Percentiles rank a stretch among this genome's conserved stretches.
Conservation (phyloP, 2,329 filamentous ascomycete genomes). For the Epichloe gansuensis region DNA sequence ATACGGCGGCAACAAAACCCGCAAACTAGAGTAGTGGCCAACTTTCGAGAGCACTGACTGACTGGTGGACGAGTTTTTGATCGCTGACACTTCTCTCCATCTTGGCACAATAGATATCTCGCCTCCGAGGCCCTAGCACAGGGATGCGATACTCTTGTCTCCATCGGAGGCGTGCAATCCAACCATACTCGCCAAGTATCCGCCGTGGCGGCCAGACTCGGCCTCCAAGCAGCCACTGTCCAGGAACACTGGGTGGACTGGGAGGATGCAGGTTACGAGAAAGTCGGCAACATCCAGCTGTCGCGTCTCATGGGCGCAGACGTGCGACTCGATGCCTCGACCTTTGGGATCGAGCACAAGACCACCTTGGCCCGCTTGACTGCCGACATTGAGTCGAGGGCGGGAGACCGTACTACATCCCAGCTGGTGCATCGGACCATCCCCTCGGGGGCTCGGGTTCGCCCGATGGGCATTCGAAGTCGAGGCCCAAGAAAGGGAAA, state of each 20-base stretch:
- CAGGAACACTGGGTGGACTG: conserved; percentile 61
- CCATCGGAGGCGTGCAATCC: conserved; percentile 55
- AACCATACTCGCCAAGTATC: conserved; percentile 60
- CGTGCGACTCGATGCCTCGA: conserved; percentile 44
- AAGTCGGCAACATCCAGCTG: conserved; percentile 61
- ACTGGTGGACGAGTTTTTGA: too few relatives aligned
- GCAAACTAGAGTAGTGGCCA: conserved; percentile 46
- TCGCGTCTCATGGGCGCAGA: conserved; percentile 56
- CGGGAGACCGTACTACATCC: conserved; percentile 58
- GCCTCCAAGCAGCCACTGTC: conserved; percentile 38
- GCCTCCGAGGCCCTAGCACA: conserved; percentile 47
- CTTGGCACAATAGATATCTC: conserved; percentile 36
- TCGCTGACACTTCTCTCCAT: neutral
- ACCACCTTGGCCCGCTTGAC: conserved; percentile 41
- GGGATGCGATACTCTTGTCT: conserved; percentile 49
- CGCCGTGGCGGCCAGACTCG: conserved; percentile 45
- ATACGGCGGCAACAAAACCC: conserved; percentile 57
- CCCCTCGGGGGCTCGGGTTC: conserved; percentile 56
- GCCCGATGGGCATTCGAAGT: conserved; percentile 62
- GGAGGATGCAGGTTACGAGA: conserved; percentile 45
- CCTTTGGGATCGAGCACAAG: conserved; percentile 60
- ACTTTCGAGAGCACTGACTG: neutral
- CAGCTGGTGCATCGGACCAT: conserved; percentile 59
- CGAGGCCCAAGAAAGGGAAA: conserved; percentile 44
- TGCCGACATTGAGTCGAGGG: conserved; percentile 40